Conservation (phyloP, 306 rosid species). For the Lagenaria siceraria region DNA sequence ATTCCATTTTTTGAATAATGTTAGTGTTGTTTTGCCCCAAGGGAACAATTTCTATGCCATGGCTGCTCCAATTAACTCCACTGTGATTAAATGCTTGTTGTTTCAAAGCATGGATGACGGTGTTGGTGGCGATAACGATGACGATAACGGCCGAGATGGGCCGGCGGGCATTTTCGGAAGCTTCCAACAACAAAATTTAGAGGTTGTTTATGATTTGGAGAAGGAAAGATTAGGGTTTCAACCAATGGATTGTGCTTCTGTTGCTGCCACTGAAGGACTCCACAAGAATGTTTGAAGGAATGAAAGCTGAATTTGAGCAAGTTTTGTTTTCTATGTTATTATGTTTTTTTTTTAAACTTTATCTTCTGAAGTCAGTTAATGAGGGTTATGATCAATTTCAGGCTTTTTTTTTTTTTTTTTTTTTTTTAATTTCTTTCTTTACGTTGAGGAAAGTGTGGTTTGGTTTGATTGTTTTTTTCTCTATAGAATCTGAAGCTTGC, state of each 20-base stretch:
- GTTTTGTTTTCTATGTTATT: not conserved
- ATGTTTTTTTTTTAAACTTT: not conserved
- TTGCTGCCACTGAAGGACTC: conserved; percentile 20
- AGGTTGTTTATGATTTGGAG: conserved; percentile 46
- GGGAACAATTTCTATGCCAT: conserved; percentile 39
- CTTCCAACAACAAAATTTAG: conserved; percentile 44
- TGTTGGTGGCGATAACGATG: conserved; percentile 15
- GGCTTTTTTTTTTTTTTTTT: not conserved
- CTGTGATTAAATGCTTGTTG: conserved; percentile 33
- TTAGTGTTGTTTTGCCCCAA: conserved; percentile 21
- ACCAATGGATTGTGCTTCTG: conserved; percentile 32
- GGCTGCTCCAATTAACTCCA: conserved; percentile 35
- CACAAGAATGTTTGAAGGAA: not conserved
- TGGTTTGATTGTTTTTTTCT: not conserved
- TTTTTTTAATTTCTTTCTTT: too few relatives aligned
- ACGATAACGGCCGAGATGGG: conserved; percentile 15
- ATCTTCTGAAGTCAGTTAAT: not conserved
- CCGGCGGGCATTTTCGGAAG: conserved; percentile 50
- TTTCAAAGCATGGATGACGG: conserved; percentile 37
- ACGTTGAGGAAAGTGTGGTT: not conserved
- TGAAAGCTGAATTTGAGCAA: not conserved
- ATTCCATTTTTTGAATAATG: conserved; percentile 35
- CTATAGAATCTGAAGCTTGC: not conserved
- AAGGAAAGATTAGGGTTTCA: conserved; percentile 39
- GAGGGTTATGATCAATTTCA: not conserved